phyloP scores from a whole-genome alignment of 768 basidiomycete species.

The Chalciporus piperatus region DNA sequence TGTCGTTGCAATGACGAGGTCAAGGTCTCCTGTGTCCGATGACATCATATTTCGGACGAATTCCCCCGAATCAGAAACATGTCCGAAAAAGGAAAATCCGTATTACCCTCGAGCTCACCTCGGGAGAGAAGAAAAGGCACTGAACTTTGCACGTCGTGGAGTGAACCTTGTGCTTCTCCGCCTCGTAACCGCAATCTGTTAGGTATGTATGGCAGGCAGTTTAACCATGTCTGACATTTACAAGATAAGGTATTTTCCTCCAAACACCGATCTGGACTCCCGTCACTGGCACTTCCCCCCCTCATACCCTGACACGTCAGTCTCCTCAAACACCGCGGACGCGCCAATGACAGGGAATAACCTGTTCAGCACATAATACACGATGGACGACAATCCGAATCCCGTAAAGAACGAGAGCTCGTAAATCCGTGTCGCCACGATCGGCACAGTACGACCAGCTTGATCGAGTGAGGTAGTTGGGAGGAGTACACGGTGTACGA shows the following conservation, averaged over 20 bases:
- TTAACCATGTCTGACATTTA: background rate
- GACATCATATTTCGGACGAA: constrained; percentile 29
- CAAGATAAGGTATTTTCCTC: background rate
- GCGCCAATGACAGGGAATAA: constrained; percentile 60
- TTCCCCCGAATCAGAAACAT: constrained; percentile 19
- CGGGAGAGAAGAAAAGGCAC: too few relatives aligned
- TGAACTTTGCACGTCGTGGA: too few relatives aligned
- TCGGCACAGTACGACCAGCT: constrained; percentile 60
- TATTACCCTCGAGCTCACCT: background rate
- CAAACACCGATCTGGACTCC: background rate
- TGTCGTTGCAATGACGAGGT: too few relatives aligned
- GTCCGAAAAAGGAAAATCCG: constrained; percentile 8
- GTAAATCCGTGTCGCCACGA: constrained; percentile 71
- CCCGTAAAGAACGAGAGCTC: constrained; percentile 85
- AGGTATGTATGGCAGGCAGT: background rate
- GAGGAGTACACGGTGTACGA: background rate
- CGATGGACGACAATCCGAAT: constrained; percentile 61
- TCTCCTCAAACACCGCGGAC: constrained; percentile 48
- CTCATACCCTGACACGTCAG: constrained; percentile 45
- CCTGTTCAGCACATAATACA: constrained; percentile 60
- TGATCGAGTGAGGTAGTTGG: background rate
- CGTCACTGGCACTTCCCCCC: background rate
- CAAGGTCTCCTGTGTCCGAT: constrained; percentile 2
- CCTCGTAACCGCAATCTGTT: too few relatives aligned
- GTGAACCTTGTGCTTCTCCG: too few relatives aligned